phyloP scores from a whole-genome alignment of 2,329 filamentous ascomycete genomes.

The Blastomyces parvus region DNA sequence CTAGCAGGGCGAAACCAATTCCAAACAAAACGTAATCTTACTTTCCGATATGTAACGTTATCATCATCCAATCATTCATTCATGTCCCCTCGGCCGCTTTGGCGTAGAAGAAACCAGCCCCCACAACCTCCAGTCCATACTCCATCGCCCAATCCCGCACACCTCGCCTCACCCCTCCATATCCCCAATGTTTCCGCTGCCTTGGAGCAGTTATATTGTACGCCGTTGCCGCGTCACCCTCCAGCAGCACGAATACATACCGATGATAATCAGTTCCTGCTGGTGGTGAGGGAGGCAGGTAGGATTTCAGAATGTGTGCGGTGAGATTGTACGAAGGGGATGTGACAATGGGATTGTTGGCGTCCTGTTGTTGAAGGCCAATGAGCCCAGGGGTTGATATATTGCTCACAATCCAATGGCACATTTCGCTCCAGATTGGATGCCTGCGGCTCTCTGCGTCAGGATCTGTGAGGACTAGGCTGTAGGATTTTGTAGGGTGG shows the following conservation, averaged over 20 bases:
- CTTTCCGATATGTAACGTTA: neutral
- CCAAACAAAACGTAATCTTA: neutral
- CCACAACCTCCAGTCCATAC: slow-evolving; percentile 23
- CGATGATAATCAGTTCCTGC: slow-evolving; percentile 48
- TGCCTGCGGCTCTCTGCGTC: slow-evolving; percentile 48
- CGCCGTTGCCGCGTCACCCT: slow-evolving; percentile 29
- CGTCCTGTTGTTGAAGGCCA: neutral
- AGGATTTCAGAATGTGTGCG: slow-evolving; percentile 23
- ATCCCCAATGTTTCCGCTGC: slow-evolving; percentile 49
- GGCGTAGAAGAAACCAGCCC: slow-evolving; percentile 25
- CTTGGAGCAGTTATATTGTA: slow-evolving; percentile 35
- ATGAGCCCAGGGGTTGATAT: slow-evolving; percentile 10
- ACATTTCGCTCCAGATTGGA: slow-evolving; percentile 49
- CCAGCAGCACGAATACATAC: slow-evolving; percentile 48
- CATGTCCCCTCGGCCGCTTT: slow-evolving; percentile 10
- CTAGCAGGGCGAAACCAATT: neutral
- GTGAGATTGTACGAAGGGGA: neutral
- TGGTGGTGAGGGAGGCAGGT: slow-evolving; percentile 47
- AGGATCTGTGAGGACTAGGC: slow-evolving; percentile 47
- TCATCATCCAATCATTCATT: neutral
- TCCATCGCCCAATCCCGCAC: slow-evolving; percentile 25
- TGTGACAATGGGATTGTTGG: slow-evolving; percentile 7
- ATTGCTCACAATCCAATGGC: slow-evolving; percentile 42
- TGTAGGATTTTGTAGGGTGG: slow-evolving; percentile 28
- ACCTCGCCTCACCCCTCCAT: slow-evolving; percentile 38